phyloP scores from a whole-genome alignment of 345 rosid genomes.

The Eucalyptus caleyi region DNA sequence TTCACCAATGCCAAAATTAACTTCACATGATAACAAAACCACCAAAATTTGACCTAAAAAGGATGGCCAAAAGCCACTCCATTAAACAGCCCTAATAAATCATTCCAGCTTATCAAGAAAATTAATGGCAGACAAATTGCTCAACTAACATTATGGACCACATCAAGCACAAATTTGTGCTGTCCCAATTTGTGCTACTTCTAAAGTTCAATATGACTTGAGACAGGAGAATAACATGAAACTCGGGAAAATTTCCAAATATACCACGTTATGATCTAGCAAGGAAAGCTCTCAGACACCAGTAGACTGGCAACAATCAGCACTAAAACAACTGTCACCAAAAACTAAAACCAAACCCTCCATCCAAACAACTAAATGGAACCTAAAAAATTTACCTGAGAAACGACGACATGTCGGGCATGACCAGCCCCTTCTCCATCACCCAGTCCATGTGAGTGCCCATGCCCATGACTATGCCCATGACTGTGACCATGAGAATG shows the following conservation, averaged over 20 bases:
- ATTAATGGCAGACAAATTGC: not conserved
- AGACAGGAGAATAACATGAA: not conserved
- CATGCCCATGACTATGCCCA: not conserved
- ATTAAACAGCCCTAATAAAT: not conserved
- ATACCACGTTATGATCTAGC: not conserved
- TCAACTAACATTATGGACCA: not conserved
- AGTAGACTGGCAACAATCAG: not conserved
- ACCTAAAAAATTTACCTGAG: constrained; percentile 41
- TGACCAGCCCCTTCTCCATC: constrained; percentile 43
- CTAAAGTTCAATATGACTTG: not conserved
- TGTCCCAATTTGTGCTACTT: not conserved
- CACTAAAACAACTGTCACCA: not conserved
- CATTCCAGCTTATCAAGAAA: not conserved
- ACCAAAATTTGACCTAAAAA: not conserved
- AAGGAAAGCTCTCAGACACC: not conserved
- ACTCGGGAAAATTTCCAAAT: not conserved
- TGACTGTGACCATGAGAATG: constrained; percentile 7
- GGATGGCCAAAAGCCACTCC: not conserved
- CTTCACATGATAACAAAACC: not conserved
- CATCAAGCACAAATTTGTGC: not conserved
- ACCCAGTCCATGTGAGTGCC: constrained; percentile 8
- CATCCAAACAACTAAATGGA: not conserved
- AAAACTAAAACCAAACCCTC: not conserved
- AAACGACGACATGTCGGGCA: constrained; percentile 75
- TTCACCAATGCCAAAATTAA: not conserved